Base-by-base conservation (phyloP, 257 asterid genomes). In the Forsythia viridissima region DNA sequence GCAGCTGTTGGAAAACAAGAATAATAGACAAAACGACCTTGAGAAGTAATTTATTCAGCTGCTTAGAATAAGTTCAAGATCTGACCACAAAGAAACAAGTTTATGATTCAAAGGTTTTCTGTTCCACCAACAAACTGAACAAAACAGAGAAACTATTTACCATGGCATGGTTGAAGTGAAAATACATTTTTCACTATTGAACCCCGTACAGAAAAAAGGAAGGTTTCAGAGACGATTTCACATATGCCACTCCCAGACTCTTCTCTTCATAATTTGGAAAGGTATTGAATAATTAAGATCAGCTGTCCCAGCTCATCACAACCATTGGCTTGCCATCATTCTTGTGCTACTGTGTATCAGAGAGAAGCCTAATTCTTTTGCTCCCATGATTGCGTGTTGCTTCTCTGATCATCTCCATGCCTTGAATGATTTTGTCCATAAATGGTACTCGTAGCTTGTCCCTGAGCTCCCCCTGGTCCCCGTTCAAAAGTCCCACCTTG, bases 401-500 rank as follows among this genome's bases (percentile, higher is more conserved):
- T 73, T 74, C 82, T 77, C 71, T 71, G 76, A 24, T 72, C 84
- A 10, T 83, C 80, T 34, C 80, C 80, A 11, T 80, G 61, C 57
- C 41, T 24, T 43, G 83, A 69, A 41, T 81, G 46, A 75, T 76
- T 78, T 81, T 81, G 81, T 57, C 82, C 78, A 75, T n/a, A 65
- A 57, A 1, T 30, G 34, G 34, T 30, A 30, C 34, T 30, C 34
- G 34, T 30, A 30, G 77, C 68, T 9, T 76, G 67, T 43, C 65
- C 59, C 46, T 70, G 80, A 65, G 40, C 21, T 2, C 39, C 80
- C 39, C 9, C 77, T 11, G 81, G 40, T 72, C 59, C 77, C 63
- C 73, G 84, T 51, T 76, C 90, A 82, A 71, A 77, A 55, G 13
- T 74, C 42, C 83, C 86, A 73, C 80, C 85, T 72, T 77, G 87